Evolutionary conservation across 2,329 filamentous ascomycete species (phyloP).

Genomic region (Rhexocercosporidium sp.): DNA sequence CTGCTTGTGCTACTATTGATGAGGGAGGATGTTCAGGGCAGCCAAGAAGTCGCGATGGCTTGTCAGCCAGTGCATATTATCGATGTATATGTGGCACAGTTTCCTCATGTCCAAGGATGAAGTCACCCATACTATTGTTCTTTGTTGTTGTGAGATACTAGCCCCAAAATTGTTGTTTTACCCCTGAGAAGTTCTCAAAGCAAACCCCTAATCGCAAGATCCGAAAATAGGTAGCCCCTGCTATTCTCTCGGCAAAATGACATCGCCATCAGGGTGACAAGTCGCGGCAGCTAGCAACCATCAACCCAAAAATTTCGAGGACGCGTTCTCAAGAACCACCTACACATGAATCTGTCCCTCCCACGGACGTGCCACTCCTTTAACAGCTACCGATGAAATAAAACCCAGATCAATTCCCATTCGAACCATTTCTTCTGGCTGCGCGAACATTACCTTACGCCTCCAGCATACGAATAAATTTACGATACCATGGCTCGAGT

Average conservation of each 20-base stretch:
- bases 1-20: neutral
- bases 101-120: no score
- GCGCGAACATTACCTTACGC: neutral
- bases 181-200: neutral
- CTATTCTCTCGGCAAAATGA: conserved; percentile 27
- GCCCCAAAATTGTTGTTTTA: no score
- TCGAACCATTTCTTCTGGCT: neutral
- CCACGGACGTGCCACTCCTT: conserved; percentile 41
- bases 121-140: no score
- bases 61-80: no score
- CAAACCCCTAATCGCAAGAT: conserved; percentile 7
- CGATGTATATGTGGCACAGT: no score
- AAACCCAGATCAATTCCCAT: neutral
- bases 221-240: conserved; percentile 18
- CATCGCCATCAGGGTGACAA: conserved; percentile 17
- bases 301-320: conserved; percentile 14
- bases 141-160: no score
- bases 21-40: neutral
- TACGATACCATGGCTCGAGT: conserved; percentile 55
- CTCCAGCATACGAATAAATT: neutral
- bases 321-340: conserved; percentile 23
- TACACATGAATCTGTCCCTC: conserved; percentile 33
- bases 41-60: no score
- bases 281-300: neutral
- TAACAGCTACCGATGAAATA: conserved; percentile 20